These are phyloP conservation scores for Erucastrum elatum DNA, from an alignment of 345 rosid genomes.

Conservation along the genomic window DNA sequence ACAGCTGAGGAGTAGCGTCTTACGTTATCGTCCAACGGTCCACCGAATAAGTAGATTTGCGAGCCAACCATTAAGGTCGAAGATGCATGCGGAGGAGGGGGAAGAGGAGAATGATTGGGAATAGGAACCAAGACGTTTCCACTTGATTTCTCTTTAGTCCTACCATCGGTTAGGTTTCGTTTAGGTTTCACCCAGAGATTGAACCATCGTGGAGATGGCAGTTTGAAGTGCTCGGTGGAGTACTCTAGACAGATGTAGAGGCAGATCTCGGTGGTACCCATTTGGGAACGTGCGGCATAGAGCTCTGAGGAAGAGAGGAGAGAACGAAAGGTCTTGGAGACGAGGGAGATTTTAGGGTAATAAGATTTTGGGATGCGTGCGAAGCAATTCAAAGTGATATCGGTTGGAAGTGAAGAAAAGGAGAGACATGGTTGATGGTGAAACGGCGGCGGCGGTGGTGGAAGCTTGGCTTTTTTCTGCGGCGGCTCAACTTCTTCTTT, in stretches of 20 bases:
- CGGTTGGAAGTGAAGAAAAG: constrained; percentile 43
- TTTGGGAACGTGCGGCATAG: constrained; percentile 55
- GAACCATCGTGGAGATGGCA: constrained; percentile 12
- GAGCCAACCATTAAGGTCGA: constrained; percentile 47
- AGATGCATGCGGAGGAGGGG: not conserved
- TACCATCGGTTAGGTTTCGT: constrained; percentile 33
- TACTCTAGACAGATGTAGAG: constrained; percentile 55
- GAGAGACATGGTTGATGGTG: not conserved
- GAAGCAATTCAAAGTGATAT: constrained; percentile 56
- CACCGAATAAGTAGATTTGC: constrained; percentile 58
- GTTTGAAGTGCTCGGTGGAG: not conserved
- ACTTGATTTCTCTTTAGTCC: not conserved
- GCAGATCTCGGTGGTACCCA: constrained; percentile 40
- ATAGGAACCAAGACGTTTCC: constrained; percentile 39
- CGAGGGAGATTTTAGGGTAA: constrained; percentile 55
- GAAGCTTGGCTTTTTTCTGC: not conserved
- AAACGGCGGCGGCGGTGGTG: not conserved
- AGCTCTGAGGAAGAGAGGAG: constrained; percentile 56
- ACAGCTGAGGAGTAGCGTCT: constrained; percentile 40
- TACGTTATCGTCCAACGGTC: constrained; percentile 25
- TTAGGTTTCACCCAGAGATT: constrained; percentile 28
- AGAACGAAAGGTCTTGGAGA: constrained; percentile 58
- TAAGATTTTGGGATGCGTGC: constrained; percentile 57
- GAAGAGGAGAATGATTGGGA: not conserved
- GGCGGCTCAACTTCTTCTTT: constrained; percentile 21